phyloP scores from a whole-genome alignment of 768 basidiomycete genomes.

The Phylloporus arenicola region DNA sequence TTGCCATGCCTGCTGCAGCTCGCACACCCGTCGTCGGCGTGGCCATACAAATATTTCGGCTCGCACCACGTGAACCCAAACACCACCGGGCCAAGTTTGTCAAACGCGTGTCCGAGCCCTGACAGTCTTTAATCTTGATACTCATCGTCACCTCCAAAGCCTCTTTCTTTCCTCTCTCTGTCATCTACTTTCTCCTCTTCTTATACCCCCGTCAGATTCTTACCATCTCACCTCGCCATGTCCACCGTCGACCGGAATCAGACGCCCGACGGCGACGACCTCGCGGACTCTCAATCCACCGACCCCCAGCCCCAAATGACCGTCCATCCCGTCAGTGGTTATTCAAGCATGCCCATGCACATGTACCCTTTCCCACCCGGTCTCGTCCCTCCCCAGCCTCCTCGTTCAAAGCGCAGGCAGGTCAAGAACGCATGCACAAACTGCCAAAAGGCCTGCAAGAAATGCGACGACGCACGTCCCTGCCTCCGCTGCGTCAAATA shows the following conservation, averaged over 20 bases:
- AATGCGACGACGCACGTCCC: slow-evolving; percentile 86
- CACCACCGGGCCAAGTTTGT: slow-evolving; percentile 32
- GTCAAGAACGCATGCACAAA: slow-evolving; percentile 91
- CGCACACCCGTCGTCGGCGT: slow-evolving; percentile 16
- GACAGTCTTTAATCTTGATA: slow-evolving; percentile 25
- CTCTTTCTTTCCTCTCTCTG: slow-evolving; percentile 2
- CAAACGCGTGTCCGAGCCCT: slow-evolving; percentile 32
- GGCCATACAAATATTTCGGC: slow-evolving; percentile 24
- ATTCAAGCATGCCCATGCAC: slow-evolving; percentile 56
- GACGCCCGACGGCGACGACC: slow-evolving; percentile 38
- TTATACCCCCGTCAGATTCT: slow-evolving; percentile 24
- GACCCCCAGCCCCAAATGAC: slow-evolving; percentile 46
- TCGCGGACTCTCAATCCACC: slow-evolving; percentile 28
- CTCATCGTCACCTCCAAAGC: slow-evolving; percentile 20
- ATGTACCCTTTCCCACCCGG: slow-evolving; percentile 64
- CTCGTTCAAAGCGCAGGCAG: slow-evolving; percentile 74
- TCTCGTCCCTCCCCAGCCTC: slow-evolving; percentile 40
- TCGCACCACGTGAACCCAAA: slow-evolving; percentile 33
- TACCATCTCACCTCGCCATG: slow-evolving; percentile 27
- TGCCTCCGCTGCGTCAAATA: slow-evolving; percentile 93
- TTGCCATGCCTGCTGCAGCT: slow-evolving; percentile 20
- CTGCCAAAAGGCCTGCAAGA: slow-evolving; percentile 89
- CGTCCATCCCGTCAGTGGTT: slow-evolving; percentile 44
- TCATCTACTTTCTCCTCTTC: slow-evolving; percentile 30
- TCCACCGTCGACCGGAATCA: slow-evolving; percentile 37